Evolutionary conservation across 2,329 filamentous ascomycete genomes (phyloP), one percentile per base, ranked within the genome.

Genomic region (Falciphora oryzae): DNA sequence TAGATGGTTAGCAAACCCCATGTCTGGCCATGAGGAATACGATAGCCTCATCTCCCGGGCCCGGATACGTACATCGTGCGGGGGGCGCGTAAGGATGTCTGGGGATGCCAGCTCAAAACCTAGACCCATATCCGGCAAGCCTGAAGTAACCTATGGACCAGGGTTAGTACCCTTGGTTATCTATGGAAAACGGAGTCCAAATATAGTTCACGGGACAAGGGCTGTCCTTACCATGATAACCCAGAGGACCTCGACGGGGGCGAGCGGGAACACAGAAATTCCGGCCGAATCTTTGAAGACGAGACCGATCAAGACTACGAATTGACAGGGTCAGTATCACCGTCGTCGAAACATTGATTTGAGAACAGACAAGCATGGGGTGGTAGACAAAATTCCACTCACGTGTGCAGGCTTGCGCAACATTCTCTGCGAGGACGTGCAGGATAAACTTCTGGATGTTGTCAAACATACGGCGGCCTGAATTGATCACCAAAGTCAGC

Each of bases 231-330:
- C 81, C 86, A 90, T 89, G 71, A 89, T 89, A 67, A 90, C 84
- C 87, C 87, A 90, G 58, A 90, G 78, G 66, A 89, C 88, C 67
- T 89, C 84, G n/a, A 89, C 84, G 0, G 87, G 87, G 0, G 85
- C 79, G 11, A 89, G 80, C 0, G 86, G 87, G 71, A 89, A 89
- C 10, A 89, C 87, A 0, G 86, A 89, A 50, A 87, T 77, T 6
- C 79, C 76, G 44, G 77, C 77, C 8, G 73, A 67, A 69, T 89
- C 87, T 73, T 89, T 89, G 77, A 89, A 89, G 0, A 79, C 83
- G 5, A 89, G 79, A 65, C 87, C 87, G 63, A 89, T 82, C 6
- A 89, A 81, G 14, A 90, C 77, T 53, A 10, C 8, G 44, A n/a
- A 3, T 8, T 25, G 5, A 38, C 25, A 5, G n/a, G 0, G n/a